These are phyloP conservation scores for Paspalum notatum DNA, from an alignment of 176 grass and related monocot species.

Conservation along the genomic window DNA sequence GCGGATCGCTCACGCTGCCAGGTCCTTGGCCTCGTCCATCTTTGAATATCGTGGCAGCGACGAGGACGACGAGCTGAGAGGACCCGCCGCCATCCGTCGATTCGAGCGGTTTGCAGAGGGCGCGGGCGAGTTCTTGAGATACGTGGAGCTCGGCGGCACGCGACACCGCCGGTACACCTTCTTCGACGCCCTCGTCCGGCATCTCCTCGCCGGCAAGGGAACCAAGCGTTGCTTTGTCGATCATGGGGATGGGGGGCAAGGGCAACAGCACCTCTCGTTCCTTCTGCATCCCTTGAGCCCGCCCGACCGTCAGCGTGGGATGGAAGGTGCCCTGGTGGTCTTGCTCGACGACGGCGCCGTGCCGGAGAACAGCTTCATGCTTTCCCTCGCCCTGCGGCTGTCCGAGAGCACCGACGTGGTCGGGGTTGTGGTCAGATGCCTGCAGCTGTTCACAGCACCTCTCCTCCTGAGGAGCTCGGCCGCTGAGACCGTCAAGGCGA, in stretches of 20 bases:
- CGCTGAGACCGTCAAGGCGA: background rate
- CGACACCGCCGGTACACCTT: background rate
- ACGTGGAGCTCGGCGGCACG: background rate
- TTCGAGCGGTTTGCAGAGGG: slow-evolving; percentile 9
- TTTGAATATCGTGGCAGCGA: too few relatives aligned
- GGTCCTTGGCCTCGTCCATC: background rate
- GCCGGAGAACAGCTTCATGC: background rate
- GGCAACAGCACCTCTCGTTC: background rate
- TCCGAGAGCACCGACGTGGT: background rate
- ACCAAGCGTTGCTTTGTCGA: background rate
- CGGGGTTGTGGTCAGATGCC: background rate
- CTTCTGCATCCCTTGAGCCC: background rate
- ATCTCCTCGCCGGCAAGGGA: slow-evolving; percentile 17
- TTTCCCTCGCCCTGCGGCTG: background rate
- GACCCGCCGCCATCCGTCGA: background rate
- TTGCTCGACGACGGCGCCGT: background rate
- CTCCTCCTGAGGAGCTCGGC: background rate
- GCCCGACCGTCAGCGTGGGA: background rate
- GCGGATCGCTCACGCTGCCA: background rate
- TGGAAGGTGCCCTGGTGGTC: background rate
- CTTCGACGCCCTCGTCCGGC: slow-evolving; percentile 24
- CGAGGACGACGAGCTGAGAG: background rate
- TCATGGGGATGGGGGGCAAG: too few relatives aligned
- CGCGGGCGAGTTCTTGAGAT: slow-evolving; percentile 13
- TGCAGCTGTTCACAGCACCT: background rate